Conservation (phyloP, 2,329 filamentous ascomycete species). For the Verticillium zaregamsianum region DNA sequence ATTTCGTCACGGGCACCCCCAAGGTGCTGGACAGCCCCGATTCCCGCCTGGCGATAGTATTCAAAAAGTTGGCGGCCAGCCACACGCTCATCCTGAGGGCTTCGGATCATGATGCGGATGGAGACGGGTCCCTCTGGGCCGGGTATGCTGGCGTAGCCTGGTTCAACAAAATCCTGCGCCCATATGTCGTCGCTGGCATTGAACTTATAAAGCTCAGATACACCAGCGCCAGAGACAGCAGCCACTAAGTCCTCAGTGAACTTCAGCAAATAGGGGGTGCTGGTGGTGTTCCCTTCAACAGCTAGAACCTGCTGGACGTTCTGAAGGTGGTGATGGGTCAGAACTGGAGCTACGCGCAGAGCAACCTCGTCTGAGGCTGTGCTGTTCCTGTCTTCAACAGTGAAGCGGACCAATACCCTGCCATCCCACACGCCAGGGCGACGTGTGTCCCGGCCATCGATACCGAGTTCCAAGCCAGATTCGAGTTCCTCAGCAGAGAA, state of each 20-base stretch:
- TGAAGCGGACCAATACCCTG: conserved; percentile 20
- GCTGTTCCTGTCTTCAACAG: conserved; percentile 12
- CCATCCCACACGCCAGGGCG: conserved; percentile 22
- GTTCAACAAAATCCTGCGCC: conserved; percentile 34
- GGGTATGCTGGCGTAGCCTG: conserved; percentile 32
- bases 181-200: conserved; percentile 24
- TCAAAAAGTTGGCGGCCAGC: conserved; percentile 28
- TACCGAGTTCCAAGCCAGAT: conserved; percentile 26
- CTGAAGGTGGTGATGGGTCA: conserved; percentile 33
- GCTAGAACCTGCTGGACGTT: conserved; percentile 2
- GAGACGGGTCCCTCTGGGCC: conserved; percentile 25
- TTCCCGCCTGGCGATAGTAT: conserved; percentile 20
- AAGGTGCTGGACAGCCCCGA: conserved; percentile 27
- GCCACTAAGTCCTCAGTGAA: no score
- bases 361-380: conserved; percentile 22
- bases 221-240: conserved; percentile 3
- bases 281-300: no score
- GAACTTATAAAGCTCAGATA: conserved; percentile 13
- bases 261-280: no score
- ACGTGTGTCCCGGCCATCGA: conserved; percentile 28
- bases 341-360: conserved; percentile 30
- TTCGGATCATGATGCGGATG: conserved; percentile 27
- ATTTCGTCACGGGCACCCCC: conserved; percentile 15
- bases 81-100: conserved; percentile 19
- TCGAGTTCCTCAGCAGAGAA: conserved; percentile 23